These are phyloP conservation scores for Gelatoporia subvermispora DNA, from an alignment of 768 basidiomycete genomes.

Conservation along the genomic window DNA sequence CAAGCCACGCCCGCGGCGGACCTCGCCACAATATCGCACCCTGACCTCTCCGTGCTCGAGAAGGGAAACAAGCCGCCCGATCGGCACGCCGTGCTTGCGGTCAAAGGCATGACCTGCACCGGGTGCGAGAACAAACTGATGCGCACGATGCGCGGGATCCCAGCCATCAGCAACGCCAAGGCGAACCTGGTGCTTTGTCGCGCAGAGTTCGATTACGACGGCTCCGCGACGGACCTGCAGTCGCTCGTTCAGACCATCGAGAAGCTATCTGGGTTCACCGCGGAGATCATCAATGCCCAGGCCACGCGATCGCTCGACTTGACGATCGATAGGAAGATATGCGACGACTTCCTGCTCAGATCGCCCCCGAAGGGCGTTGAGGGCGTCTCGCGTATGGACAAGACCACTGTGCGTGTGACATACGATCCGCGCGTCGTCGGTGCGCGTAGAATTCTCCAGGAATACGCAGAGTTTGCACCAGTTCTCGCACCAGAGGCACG, in stretches of 20 bases:
- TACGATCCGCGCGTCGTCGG: slow-evolving; percentile 23
- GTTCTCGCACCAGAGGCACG: slow-evolving; percentile 17
- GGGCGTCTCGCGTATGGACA: slow-evolving; percentile 5
- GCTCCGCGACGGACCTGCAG: slow-evolving; percentile 11
- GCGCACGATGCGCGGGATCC: slow-evolving; percentile 12
- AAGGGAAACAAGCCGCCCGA: not conserved
- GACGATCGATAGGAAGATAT: slow-evolving; percentile 1
- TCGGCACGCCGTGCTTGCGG: slow-evolving; percentile 18
- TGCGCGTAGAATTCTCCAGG: slow-evolving; percentile 29
- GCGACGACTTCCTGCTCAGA: slow-evolving; percentile 10
- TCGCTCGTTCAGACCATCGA: slow-evolving; percentile 18
- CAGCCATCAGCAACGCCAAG: slow-evolving; percentile 21
- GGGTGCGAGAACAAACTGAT: slow-evolving; percentile 28
- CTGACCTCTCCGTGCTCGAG: not conserved
- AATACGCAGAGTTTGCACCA: slow-evolving; percentile 22
- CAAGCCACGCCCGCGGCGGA: too few species aligned
- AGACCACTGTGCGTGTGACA: slow-evolving; percentile 9
- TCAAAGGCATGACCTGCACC: slow-evolving; percentile 27
- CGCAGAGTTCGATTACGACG: slow-evolving; percentile 25
- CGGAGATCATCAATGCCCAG: slow-evolving; percentile 16
- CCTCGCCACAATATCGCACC: too few species aligned
- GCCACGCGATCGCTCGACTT: slow-evolving; percentile 13
- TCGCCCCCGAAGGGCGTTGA: slow-evolving; percentile 15
- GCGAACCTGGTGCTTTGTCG: slow-evolving; percentile 24
- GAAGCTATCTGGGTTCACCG: slow-evolving; percentile 23